phyloP scores from a whole-genome alignment of 2,329 filamentous ascomycete genomes.

The Ophiostoma piceae region DNA sequence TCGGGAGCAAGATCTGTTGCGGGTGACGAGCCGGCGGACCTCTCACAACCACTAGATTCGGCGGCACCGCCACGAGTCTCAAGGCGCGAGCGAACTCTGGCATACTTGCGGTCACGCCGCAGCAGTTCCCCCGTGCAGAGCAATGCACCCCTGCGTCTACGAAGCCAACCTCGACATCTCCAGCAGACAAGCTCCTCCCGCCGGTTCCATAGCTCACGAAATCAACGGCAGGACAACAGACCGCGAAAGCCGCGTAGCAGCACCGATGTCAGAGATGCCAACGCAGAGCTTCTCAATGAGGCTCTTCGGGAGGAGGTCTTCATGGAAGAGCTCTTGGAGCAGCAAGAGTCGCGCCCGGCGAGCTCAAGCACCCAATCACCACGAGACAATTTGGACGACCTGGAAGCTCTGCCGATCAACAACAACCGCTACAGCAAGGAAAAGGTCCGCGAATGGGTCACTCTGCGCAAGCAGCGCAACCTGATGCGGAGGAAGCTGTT shows the following conservation, averaged over 20 bases:
- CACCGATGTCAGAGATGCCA: neutral
- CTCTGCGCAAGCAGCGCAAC: neutral
- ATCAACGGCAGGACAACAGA: neutral
- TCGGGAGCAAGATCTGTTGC: neutral
- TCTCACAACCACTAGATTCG: neutral
- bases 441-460: neutral
- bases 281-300: neutral
- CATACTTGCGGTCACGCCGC: constrained; percentile 6
- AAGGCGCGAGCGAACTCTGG: neutral
- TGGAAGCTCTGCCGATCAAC: neutral
- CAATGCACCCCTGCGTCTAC: neutral
- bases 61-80: neutral
- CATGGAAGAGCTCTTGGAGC: neutral
- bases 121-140: neutral
- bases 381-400: neutral
- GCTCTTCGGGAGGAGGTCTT: neutral
- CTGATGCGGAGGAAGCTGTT: constrained; percentile 11
- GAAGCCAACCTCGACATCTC: neutral
- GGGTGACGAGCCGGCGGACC: neutral
- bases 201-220: neutral
- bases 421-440: neutral
- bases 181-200: neutral
- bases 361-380: neutral
- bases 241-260: neutral
- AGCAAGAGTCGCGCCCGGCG: neutral